Percentiles rank a stretch among this genome's conserved stretches.
phyloP scores from a whole-genome alignment of 116 monocot genomes.

The Phalaenopsis hybrid region DNA sequence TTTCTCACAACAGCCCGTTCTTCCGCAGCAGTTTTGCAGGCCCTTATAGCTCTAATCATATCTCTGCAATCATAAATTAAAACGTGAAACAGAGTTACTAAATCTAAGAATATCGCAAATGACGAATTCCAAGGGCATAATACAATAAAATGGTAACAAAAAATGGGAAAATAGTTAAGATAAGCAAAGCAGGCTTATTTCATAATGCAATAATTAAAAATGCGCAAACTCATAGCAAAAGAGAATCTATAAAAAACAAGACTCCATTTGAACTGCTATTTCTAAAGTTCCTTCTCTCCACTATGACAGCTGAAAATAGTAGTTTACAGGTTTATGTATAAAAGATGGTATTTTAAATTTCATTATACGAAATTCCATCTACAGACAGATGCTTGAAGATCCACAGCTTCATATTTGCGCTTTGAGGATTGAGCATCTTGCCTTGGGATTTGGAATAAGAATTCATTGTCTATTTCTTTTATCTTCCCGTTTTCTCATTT shows the following conservation, averaged over 20 bases:
- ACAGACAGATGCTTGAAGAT: no score
- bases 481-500: no score
- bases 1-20: conserved; percentile 96
- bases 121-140: neutral
- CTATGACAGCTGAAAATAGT: neutral
- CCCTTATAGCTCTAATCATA: conserved; percentile 97
- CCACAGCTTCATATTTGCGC: no score
- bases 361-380: no score
- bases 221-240: neutral
- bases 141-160: neutral
- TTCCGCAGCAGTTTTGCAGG: conserved; percentile 99
- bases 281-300: neutral
- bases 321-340: no score
- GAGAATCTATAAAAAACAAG: neutral
- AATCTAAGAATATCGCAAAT: neutral
- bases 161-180: neutral
- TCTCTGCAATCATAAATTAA: conserved; percentile 47
- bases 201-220: neutral
- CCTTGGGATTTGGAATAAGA: no score
- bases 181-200: neutral
- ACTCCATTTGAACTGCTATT: neutral
- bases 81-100: neutral
- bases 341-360: no score
- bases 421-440: no score
- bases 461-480: no score